These are phyloP conservation scores for Eutypella sp. DNA, from an alignment of 2,329 filamentous ascomycete species.

Conservation along the genomic window DNA sequence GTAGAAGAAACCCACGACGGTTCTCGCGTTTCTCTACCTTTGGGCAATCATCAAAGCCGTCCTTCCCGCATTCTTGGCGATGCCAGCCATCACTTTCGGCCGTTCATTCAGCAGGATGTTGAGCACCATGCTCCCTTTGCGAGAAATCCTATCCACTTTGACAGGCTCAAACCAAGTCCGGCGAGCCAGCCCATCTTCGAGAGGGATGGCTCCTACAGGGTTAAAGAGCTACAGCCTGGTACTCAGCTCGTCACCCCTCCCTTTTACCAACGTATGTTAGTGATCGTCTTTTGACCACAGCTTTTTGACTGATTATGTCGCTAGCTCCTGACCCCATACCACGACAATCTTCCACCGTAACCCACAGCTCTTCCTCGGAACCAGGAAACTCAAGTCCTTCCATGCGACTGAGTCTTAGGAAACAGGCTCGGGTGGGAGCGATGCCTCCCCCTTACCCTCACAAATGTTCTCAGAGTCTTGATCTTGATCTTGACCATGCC, in stretches of 20 bases:
- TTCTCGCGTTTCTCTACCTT: conserved; percentile 18
- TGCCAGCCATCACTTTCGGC: conserved; percentile 27
- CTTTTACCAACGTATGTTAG: conserved; percentile 16
- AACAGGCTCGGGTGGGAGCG: conserved; percentile 8
- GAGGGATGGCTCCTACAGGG: conserved; percentile 10
- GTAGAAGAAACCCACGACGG: conserved; percentile 2
- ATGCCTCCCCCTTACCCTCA: conserved; percentile 9
- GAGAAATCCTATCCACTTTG: conserved; percentile 5
- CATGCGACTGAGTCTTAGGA: conserved; percentile 15
- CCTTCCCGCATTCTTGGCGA: conserved; percentile 22
- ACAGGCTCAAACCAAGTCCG: conserved; percentile 9
- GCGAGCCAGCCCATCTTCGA: conserved; percentile 9
- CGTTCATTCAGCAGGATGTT: conserved; percentile 11
- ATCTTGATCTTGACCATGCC: conserved; percentile 21
- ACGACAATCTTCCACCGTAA: conserved; percentile 9
- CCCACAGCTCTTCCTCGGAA: conserved; percentile 20
- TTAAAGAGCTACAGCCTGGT: conserved; percentile 12
- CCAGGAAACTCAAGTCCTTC: conserved; percentile 24
- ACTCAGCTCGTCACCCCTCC: conserved; percentile 16
- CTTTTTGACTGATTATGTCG: conserved; percentile 8
- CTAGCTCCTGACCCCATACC: conserved; percentile 13
- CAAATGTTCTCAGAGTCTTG: conserved; percentile 15
- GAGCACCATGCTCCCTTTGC: conserved; percentile 14
- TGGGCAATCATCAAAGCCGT: conserved; percentile 5
- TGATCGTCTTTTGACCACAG: background rate